Conservation (phyloP, 441 rosid species). For the Gossypium davidsonii region DNA sequence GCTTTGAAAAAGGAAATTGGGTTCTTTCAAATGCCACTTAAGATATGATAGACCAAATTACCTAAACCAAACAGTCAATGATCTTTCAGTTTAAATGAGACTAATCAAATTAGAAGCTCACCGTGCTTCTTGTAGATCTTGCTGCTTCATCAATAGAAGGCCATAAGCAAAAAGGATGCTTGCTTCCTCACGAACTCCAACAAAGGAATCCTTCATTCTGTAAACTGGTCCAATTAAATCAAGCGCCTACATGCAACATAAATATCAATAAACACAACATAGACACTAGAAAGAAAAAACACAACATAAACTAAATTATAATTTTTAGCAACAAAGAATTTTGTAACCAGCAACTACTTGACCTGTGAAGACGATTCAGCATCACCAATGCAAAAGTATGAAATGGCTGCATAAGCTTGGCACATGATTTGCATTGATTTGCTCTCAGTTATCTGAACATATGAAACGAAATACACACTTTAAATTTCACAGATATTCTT, state of each 20-base stretch:
- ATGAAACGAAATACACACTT: neutral
- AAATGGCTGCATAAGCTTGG: slow-evolving; percentile 88
- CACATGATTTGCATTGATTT: slow-evolving; percentile 84
- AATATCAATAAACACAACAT: slow-evolving; percentile 12
- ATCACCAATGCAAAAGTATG: slow-evolving; percentile 83
- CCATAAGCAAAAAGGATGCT: slow-evolving; percentile 89
- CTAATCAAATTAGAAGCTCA: slow-evolving; percentile 20
- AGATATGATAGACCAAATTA: neutral
- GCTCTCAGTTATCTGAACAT: slow-evolving; percentile 71
- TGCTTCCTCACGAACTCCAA: slow-evolving; percentile 87
- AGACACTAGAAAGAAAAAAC: neutral
- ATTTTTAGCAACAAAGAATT: neutral
- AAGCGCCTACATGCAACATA: slow-evolving; percentile 55
- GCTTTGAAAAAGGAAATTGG: neutral
- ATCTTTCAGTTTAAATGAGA: neutral
- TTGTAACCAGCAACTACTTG: slow-evolving; percentile 20
- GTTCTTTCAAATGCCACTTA: neutral
- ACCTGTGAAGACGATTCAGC: slow-evolving; percentile 94
- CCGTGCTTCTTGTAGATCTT: slow-evolving; percentile 90
- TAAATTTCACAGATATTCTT: neutral
- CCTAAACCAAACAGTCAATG: neutral
- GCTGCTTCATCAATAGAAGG: slow-evolving; percentile 88
- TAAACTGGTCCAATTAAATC: slow-evolving; percentile 85
- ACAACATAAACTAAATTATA: neutral
- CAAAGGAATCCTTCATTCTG: slow-evolving; percentile 68